phyloP scores from a whole-genome alignment of 192 early-diverging fungal genomes.

The Rhizoclosmatium sp. region DNA sequence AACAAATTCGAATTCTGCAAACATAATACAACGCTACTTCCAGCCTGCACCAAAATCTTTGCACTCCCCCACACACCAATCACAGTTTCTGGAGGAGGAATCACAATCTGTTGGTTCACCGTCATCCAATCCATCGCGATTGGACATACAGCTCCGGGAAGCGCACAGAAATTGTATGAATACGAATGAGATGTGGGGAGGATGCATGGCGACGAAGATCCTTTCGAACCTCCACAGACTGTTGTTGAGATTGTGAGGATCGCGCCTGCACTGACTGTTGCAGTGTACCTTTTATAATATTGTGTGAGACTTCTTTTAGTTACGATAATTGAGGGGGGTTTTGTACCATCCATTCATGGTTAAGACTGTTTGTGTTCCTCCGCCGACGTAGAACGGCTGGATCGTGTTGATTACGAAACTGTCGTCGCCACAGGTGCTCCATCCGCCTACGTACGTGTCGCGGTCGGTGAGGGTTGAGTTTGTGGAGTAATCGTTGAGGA shows the following conservation, averaged over 20 bases:
- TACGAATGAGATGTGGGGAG: neutral
- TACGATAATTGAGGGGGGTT: too few relatives aligned
- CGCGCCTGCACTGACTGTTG: neutral
- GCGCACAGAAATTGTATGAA: neutral
- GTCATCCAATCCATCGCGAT: neutral
- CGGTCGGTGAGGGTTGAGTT: too few relatives aligned
- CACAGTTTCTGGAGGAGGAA: neutral
- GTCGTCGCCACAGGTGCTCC: too few relatives aligned
- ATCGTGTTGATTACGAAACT: too few relatives aligned
- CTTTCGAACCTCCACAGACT: neutral
- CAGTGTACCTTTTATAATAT: neutral
- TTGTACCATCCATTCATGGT: too few relatives aligned
- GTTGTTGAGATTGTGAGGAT: neutral
- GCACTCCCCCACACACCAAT: neutral
- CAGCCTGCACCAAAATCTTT: neutral
- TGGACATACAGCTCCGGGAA: neutral
- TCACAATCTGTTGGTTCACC: neutral
- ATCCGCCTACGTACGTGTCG: too few relatives aligned
- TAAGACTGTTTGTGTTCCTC: too few relatives aligned
- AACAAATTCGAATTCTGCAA: neutral
- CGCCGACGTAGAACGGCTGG: too few relatives aligned
- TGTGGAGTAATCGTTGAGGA: too few relatives aligned
- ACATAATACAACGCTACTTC: neutral
- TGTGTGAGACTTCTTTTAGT: too few relatives aligned
- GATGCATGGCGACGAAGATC: neutral